Evolutionary conservation across 495 filamentous ascomycete species (phyloP).

Genomic region (Xylaria sp.): DNA sequence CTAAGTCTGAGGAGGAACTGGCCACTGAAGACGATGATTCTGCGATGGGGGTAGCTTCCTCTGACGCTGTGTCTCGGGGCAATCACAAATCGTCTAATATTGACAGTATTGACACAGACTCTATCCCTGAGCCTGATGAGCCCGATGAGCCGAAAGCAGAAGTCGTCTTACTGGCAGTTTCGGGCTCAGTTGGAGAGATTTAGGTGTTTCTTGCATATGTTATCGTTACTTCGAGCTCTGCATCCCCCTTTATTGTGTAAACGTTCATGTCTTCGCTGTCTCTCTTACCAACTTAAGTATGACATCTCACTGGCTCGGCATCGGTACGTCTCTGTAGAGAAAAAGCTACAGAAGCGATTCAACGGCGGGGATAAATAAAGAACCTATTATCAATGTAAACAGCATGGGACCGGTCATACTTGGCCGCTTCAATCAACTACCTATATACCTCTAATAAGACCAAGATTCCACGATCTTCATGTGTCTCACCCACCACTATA

Average conservation of each 20-base stretch:
- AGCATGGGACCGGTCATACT: neutral
- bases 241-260: conserved; percentile 20
- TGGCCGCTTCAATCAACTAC: neutral
- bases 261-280: neutral
- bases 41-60: neutral
- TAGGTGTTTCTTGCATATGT: conserved; percentile 21
- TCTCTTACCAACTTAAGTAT: conserved; percentile 11
- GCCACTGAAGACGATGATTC: neutral
- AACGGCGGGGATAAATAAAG: conserved; percentile 17
- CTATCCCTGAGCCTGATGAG: neutral
- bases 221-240: conserved; percentile 1
- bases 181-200: neutral
- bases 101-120: neutral
- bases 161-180: conserved; percentile 3
- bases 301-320: conserved; percentile 6
- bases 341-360: conserved; percentile 6
- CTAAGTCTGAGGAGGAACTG: neutral
- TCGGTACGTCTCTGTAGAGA: neutral
- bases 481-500: neutral
- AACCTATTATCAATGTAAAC: conserved; percentile 11
- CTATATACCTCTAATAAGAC: conserved; percentile 2
- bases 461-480: neutral
- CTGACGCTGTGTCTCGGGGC: neutral
- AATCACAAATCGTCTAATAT: conserved; percentile 4
- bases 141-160: neutral